phyloP scores from a whole-genome alignment of 495 filamentous ascomycete genomes.

The Clavariopsis aquatica region DNA sequence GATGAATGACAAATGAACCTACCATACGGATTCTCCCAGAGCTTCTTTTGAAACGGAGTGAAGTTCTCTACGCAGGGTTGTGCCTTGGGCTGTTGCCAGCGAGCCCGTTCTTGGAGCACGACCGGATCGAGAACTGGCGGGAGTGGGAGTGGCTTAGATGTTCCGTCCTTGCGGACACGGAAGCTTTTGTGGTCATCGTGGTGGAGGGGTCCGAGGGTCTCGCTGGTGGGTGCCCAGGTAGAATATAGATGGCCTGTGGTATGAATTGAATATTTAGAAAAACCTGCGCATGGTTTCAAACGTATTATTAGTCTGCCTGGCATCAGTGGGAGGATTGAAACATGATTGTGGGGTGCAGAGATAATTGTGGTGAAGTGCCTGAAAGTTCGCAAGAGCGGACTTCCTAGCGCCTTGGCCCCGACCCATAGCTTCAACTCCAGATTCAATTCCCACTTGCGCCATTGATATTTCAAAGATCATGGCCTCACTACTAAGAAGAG shows the following conservation, averaged over 20 bases:
- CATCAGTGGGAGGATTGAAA: neutral
- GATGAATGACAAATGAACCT: slow-evolving; percentile 32
- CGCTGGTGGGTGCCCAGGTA: neutral
- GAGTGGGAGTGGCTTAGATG: slow-evolving; percentile 45
- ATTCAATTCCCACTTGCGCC: neutral
- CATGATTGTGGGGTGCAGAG: neutral
- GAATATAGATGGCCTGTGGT: slow-evolving; percentile 11
- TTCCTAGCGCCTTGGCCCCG: slow-evolving; percentile 26
- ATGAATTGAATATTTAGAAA: neutral
- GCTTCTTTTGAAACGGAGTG: slow-evolving; percentile 53
- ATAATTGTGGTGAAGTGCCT: neutral
- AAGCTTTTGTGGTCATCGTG: slow-evolving; percentile 28
- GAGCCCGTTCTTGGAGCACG: slow-evolving; percentile 12
- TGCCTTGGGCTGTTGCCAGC: slow-evolving; percentile 37
- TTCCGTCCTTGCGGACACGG: slow-evolving; percentile 36
- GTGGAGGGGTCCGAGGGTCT: slow-evolving; percentile 19
- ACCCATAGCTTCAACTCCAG: slow-evolving; percentile 1
- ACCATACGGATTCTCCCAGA: slow-evolving; percentile 63
- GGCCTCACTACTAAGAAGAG: slow-evolving; percentile 12
- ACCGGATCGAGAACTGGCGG: slow-evolving; percentile 48
- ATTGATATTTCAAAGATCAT: neutral
- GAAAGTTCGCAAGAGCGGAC: neutral
- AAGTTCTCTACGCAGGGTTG: slow-evolving; percentile 31
- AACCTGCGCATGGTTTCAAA: neutral
- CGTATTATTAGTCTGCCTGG: neutral